Evolutionary conservation across 108 stramenopile genomes (phyloP).

Genomic region (Aurantiochytrium sp.): DNA sequence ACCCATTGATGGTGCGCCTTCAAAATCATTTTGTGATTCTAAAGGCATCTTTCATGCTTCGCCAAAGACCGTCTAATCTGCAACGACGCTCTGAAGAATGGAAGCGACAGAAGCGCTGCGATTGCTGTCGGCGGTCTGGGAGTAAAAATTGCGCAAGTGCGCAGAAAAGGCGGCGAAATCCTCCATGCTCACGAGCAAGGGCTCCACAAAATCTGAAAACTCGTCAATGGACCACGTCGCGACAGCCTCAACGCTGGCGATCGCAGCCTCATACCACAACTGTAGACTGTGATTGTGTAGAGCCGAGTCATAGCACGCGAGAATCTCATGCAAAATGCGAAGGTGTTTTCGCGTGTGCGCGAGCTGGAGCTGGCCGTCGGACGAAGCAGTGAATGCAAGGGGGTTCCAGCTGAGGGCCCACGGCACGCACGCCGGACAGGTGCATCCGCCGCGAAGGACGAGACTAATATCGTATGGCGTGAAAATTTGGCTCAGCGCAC

Average conservation of each 20-base stretch:
- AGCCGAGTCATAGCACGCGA: not conserved
- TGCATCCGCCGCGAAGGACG: not conserved
- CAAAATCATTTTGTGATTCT: too few relatives aligned
- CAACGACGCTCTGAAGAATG: not conserved
- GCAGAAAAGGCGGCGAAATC: not conserved
- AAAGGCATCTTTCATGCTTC: too few relatives aligned
- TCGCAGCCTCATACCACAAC: not conserved
- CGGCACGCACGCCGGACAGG: not conserved
- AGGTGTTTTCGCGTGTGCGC: not conserved
- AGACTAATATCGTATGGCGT: not conserved
- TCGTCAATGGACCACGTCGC: not conserved
- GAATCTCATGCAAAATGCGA: not conserved
- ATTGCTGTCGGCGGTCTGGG: not conserved
- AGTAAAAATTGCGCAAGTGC: not conserved
- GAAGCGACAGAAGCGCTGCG: not conserved
- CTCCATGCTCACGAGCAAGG: not conserved
- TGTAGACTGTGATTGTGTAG: not conserved
- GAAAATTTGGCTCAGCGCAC: not conserved
- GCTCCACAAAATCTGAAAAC: not conserved
- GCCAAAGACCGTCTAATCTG: too few relatives aligned
- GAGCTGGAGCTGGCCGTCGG: not conserved
- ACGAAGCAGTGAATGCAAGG: not conserved
- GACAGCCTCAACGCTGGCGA: not conserved
- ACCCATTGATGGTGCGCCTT: too few relatives aligned
- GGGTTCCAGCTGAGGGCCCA: not conserved